Base-by-base conservation (phyloP, 2,329 filamentous ascomycete genomes). In the Chaetomiaceae sp. region DNA sequence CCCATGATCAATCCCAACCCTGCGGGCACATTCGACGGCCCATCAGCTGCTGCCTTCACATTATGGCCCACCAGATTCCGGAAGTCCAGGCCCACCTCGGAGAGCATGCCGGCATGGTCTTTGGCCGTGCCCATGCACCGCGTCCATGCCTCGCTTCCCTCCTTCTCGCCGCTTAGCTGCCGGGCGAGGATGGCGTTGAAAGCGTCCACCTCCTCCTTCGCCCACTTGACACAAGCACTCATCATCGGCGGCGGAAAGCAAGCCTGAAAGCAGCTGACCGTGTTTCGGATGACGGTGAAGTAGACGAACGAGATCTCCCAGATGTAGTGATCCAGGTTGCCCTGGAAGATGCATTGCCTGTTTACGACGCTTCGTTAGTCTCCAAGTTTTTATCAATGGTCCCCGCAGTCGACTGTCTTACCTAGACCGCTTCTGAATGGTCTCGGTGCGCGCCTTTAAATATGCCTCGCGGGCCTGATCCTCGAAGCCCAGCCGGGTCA, bases 221-320 rank as follows among this genome's bases (percentile, higher is more conserved):
- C 91, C 94, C 94, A 99, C 66, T 92, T 95, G 63, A 99, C 92
- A 63, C 90, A 95, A 0, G 91, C 90, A 64, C 90, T 95, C 80
- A 94, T 95, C 75, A 94, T 89, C 13, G 84, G 77, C 23, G 89
- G 80, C 10, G 90, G 86, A 67, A 97, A 97, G 67, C 90, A 95
- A 48, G 77, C 75, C 66, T 95, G 90, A 70, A 94, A 96, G 65
- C 89, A 91, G 64, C 82, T 81, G 55, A 97, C 87, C 0, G 94
- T 97, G 71, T 97, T 96, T 62, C 89, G 85, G 66, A 99, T 92
- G 59, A 96, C 80, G 49, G 85, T 90, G 71, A 99, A 99, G 70
- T 96, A 96, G 53, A 96, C 90, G 70, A 90, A 96, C 2, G 92
- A 94, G 42, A 97, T 78, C 67, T 96, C 89, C 78, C 91, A 96